Conservation (phyloP, 371 early-diverging fungal species). For the Apophysomyces ossiformis region DNA sequence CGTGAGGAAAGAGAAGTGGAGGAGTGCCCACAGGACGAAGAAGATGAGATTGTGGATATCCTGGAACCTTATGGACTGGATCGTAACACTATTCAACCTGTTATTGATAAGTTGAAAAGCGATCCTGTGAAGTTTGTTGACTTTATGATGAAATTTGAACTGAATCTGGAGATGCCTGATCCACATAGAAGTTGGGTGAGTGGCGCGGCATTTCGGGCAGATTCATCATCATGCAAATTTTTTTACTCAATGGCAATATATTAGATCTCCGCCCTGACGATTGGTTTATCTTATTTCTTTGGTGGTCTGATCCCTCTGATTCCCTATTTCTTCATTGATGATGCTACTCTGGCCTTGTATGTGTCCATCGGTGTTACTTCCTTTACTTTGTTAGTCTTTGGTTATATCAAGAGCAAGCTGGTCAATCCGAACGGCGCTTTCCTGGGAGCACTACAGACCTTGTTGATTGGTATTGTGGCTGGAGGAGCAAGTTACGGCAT, state of each 20-base stretch:
- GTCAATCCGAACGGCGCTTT: conserved; percentile 57
- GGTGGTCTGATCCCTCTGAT: conserved; percentile 74
- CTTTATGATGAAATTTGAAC: conserved; percentile 82
- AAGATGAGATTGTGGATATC: conserved; percentile 67
- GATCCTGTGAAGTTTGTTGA: conserved; percentile 70
- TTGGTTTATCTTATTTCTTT: conserved; percentile 70
- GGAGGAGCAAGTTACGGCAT: conserved; percentile 58
- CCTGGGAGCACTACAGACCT: conserved; percentile 61
- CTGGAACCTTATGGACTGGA: conserved; percentile 67
- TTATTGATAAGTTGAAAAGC: conserved; percentile 57
- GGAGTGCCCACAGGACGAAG: conserved; percentile 65
- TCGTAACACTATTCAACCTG: conserved; percentile 58
- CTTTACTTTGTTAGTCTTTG: conserved; percentile 66
- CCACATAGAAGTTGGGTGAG: conserved; percentile 63
- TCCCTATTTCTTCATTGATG: conserved; percentile 66
- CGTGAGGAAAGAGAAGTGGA: conserved; percentile 64
- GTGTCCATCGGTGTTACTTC: conserved; percentile 64
- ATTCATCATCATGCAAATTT: conserved; percentile 8
- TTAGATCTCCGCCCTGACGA: conserved; percentile 67
- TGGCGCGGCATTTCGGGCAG: conserved; percentile 6
- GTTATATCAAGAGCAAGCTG: conserved; percentile 61
- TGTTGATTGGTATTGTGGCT: conserved; percentile 68
- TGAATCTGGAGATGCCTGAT: conserved; percentile 69
- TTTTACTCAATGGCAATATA: conserved; percentile 16
- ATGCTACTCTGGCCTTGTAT: conserved; percentile 52